Evolutionary conservation across 495 filamentous ascomycete genomes (phyloP).

Genomic region (Hapsidospora chrysogenum): DNA sequence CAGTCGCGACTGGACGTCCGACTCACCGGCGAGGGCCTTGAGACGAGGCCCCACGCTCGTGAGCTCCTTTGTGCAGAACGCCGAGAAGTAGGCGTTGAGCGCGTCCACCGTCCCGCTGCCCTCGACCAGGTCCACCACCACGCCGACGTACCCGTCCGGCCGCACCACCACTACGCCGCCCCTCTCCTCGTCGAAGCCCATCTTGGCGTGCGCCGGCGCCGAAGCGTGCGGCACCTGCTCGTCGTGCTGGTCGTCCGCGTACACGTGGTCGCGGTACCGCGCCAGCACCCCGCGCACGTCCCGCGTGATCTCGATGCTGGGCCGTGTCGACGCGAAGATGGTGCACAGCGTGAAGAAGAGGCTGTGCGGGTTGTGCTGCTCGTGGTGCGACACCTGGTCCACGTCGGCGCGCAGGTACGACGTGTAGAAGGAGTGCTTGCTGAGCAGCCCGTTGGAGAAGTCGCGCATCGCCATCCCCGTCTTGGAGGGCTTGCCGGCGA

Average conservation of each 20-base stretch:
- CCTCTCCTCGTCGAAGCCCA: constrained; percentile 56
- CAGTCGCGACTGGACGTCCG: no score
- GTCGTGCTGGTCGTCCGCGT: constrained; percentile 74
- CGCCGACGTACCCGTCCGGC: constrained; percentile 74
- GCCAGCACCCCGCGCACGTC: constrained; percentile 50
- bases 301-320: constrained; percentile 44
- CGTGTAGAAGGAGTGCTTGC: constrained; percentile 51
- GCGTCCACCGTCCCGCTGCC: constrained; percentile 66
- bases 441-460: constrained; percentile 44
- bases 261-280: constrained; percentile 67
- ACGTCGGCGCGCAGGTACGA: constrained; percentile 44
- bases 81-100: constrained; percentile 64
- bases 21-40: no score
- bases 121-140: constrained; percentile 53
- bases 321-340: constrained; percentile 48
- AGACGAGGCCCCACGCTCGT: constrained; percentile 7
- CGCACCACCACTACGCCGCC: constrained; percentile 70
- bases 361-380: constrained; percentile 68
- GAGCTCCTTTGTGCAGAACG: constrained; percentile 38
- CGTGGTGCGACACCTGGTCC: constrained; percentile 53
- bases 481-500: constrained; percentile 48
- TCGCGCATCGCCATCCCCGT: constrained; percentile 48
- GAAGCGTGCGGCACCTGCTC: constrained; percentile 45
- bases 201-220: constrained; percentile 71
- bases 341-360: constrained; percentile 63